phyloP scores from a whole-genome alignment of 2,329 filamentous ascomycete genomes.

The Tolypocladium tropicale region DNA sequence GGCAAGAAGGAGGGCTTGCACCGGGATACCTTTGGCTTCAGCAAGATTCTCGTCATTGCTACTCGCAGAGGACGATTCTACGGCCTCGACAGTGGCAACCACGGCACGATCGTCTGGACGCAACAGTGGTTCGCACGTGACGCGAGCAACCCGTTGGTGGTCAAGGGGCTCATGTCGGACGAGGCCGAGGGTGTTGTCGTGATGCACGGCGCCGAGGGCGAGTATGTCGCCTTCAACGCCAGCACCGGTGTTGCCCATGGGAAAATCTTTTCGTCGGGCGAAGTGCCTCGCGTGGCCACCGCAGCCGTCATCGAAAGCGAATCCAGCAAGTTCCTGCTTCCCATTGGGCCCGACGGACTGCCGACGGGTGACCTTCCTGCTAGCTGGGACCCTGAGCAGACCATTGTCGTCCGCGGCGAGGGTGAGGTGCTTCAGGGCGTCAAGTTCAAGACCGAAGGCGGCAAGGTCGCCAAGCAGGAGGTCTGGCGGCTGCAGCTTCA shows the following conservation, averaged over 20 bases:
- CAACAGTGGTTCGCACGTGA: conserved; percentile 50
- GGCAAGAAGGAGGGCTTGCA: conserved; percentile 36
- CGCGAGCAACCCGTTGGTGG: conserved; percentile 48
- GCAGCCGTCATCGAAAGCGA: conserved; percentile 43
- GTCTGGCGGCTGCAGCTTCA: conserved; percentile 67
- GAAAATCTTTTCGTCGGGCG: conserved; percentile 11
- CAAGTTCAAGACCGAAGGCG: conserved; percentile 34
- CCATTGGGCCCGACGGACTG: conserved; percentile 40
- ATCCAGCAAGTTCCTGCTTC: conserved; percentile 42
- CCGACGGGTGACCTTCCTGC: conserved; percentile 32
- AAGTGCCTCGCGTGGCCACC: conserved; percentile 17
- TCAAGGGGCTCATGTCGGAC: conserved; percentile 56
- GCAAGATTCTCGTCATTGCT: conserved; percentile 72
- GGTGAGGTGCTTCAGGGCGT: conserved; percentile 44
- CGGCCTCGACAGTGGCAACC: conserved; percentile 65
- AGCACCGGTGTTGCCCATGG: conserved; percentile 42
- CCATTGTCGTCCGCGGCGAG: conserved; percentile 40
- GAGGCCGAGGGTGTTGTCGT: conserved; percentile 45
- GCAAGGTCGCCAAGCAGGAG: conserved; percentile 32
- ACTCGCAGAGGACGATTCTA: conserved; percentile 72
- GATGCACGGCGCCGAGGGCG: conserved; percentile 50
- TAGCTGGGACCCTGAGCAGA: conserved; percentile 38
- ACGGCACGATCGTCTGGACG: conserved; percentile 69
- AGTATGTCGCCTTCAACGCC: conserved; percentile 46
- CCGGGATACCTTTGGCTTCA: conserved; percentile 75